Evolutionary conservation across 108 stramenopile genomes (phyloP).

Genomic region (Stephanodiscus minutulus): DNA sequence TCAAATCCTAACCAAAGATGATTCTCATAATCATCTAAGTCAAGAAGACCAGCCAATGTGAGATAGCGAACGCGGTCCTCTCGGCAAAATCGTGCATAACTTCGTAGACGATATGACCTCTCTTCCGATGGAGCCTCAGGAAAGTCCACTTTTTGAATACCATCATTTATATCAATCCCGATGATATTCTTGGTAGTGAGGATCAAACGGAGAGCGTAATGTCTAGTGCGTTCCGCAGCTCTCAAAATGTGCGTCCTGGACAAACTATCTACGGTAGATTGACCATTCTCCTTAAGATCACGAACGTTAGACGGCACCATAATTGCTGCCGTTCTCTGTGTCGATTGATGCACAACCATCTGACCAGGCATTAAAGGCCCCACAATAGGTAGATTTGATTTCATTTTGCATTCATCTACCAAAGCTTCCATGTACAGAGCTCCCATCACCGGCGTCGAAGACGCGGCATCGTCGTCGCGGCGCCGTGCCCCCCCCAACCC

Average conservation of each 20-base stretch:
- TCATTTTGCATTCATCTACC: background rate
- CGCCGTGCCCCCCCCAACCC: too few species aligned
- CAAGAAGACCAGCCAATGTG: constrained; percentile 43
- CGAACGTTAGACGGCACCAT: constrained; percentile 38
- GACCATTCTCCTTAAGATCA: constrained; percentile 11
- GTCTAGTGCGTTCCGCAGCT: constrained; percentile 33
- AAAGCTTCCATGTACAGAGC: constrained; percentile 20
- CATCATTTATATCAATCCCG: background rate
- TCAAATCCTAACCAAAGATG: constrained; percentile 47
- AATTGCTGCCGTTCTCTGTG: constrained; percentile 40
- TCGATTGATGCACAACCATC: constrained; percentile 37
- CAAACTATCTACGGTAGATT: constrained; percentile 17
- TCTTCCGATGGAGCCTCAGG: constrained; percentile 41
- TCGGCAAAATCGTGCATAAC: constrained; percentile 23
- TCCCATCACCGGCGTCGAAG: constrained; percentile 27
- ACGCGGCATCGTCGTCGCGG: too few species aligned
- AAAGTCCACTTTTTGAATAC: background rate
- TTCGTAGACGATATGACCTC: constrained; percentile 37
- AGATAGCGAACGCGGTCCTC: constrained; percentile 35
- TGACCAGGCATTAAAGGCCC: constrained; percentile 39
- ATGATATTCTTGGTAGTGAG: constrained; percentile 24
- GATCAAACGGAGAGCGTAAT: constrained; percentile 40
- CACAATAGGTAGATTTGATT: constrained; percentile 19
- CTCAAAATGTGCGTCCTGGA: constrained; percentile 34
- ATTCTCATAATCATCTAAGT: constrained; percentile 38